phyloP scores from a whole-genome alignment of 495 filamentous ascomycete species.

The Neurospora intermedia region DNA sequence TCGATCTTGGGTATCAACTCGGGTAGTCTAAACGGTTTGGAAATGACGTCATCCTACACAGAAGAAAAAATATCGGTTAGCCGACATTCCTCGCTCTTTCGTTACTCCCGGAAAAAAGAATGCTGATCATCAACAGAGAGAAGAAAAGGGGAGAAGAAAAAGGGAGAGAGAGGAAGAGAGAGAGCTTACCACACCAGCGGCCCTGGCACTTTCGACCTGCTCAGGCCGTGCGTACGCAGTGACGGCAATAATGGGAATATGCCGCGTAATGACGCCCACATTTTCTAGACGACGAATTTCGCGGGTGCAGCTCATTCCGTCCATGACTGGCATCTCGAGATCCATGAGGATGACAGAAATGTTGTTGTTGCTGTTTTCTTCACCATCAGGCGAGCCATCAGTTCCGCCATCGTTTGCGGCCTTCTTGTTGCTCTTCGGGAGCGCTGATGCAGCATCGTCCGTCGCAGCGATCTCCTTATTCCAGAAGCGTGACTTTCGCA shows the following conservation, averaged over 20 bases:
- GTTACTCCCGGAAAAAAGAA: constrained; percentile 22
- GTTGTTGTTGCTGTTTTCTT: constrained; percentile 17
- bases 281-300: constrained; percentile 56
- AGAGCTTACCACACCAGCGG: constrained; percentile 39
- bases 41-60: constrained; percentile 61
- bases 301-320: constrained; percentile 62
- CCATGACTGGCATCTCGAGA: constrained; percentile 82
- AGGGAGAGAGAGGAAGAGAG: constrained; percentile 3
- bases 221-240: constrained; percentile 67
- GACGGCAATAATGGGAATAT: constrained; percentile 69
- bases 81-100: background rate
- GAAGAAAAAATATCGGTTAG: background rate
- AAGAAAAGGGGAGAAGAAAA: constrained; percentile 2
- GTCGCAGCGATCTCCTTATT: constrained; percentile 7
- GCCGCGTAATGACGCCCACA: constrained; percentile 38
- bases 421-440: background rate
- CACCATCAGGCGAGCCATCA: constrained; percentile 1
- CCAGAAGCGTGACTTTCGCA: constrained; percentile 41
- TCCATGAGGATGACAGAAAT: constrained; percentile 72
- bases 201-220: constrained; percentile 47
- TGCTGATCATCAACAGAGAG: constrained; percentile 10
- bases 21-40: constrained; percentile 67
- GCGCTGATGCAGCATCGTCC: background rate
- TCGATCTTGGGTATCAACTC: constrained; percentile 63
- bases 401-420: background rate